Base-by-base conservation (phyloP, 345 rosid genomes). In the Salix viminalis region DNA sequence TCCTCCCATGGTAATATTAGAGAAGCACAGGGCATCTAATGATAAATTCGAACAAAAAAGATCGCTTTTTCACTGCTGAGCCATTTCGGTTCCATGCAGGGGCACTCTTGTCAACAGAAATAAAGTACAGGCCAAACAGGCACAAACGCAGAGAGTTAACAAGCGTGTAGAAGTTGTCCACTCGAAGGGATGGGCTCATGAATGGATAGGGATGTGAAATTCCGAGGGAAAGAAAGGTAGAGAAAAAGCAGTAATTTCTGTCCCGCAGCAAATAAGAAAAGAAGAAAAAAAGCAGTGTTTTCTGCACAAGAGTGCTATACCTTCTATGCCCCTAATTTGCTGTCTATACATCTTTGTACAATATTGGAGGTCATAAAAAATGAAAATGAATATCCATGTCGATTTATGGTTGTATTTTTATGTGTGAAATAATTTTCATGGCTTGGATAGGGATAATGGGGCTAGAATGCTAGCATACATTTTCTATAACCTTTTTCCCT, bases 381-480 rank as follows among this genome's bases (percentile, higher is more conserved):
- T n/a, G 44, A 64, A 16, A 52, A 67, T 67, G 65, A 50, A 52
- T 67, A 75, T 28, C 68, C 13, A 11, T 32, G 23, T 72, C 32
- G 1, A 39, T 37, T 37, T 54, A n/a, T 65, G 16, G 10, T 58
- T 21, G 58, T 62, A 21, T 68, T 71, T 32, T 69, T 52, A 26
- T 69, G 12, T 19, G 7, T 21, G 26, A 69, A 67, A 56, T 56
- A 46, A 28, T 6, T 46, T 65, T 41, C 44, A 19, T 26, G 72
- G 69, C 67, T 26, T 75, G 80, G 88, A 85, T 76, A 77, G 68
- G 82, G 91, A 87, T 85, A 84, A 85, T 84, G 84, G 90, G 48
- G 48, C 36, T 28, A 14, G 52, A 72, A 52, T 75, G 80, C 84
- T 61, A 83, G 86, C 84, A 78, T 87, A 87, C 92, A 87, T 85